phyloP scores from a whole-genome alignment of 2,329 filamentous ascomycete genomes.

The Fusarium virguliforme region DNA sequence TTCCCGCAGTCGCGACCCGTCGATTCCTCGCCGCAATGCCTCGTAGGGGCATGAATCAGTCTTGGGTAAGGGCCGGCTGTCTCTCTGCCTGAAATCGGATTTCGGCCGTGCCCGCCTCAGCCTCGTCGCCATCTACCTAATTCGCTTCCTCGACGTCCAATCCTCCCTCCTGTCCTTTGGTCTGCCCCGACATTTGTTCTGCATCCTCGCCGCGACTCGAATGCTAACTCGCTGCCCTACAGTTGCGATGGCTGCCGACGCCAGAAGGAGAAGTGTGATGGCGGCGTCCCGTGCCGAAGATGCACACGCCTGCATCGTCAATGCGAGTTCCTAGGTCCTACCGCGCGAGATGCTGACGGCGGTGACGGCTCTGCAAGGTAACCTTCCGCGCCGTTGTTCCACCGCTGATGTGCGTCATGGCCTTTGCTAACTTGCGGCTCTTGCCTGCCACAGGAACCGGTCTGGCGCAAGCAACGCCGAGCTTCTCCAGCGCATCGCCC shows the following conservation, averaged over 20 bases:
- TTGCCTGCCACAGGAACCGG: constrained; percentile 40
- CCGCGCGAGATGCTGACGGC: constrained; percentile 51
- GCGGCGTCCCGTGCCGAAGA: constrained; percentile 68
- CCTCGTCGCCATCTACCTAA: constrained; percentile 10
- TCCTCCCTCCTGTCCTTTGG: background rate
- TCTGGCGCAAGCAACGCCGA: constrained; percentile 46
- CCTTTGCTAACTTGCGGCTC: constrained; percentile 31
- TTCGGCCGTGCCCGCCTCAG: constrained; percentile 17
- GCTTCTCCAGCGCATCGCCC: constrained; percentile 48
- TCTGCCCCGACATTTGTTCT: background rate
- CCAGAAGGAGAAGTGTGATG: constrained; percentile 72
- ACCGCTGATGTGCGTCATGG: background rate
- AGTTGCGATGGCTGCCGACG: constrained; percentile 70
- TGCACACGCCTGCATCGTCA: constrained; percentile 67
- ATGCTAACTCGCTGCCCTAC: constrained; percentile 28
- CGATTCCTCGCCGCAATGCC: constrained; percentile 18
- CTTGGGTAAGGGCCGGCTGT: constrained; percentile 5
- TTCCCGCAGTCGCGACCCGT: constrained; percentile 1
- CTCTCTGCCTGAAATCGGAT: constrained; percentile 18
- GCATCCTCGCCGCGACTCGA: background rate
- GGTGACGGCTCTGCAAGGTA: constrained; percentile 48
- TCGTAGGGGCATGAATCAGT: constrained; percentile 14
- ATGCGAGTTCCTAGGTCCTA: constrained; percentile 64
- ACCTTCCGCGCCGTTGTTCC: background rate
- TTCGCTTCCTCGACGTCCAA: background rate